Conservation (phyloP, 352 stramenopile species). For the Phytophthora boehmeriae region DNA sequence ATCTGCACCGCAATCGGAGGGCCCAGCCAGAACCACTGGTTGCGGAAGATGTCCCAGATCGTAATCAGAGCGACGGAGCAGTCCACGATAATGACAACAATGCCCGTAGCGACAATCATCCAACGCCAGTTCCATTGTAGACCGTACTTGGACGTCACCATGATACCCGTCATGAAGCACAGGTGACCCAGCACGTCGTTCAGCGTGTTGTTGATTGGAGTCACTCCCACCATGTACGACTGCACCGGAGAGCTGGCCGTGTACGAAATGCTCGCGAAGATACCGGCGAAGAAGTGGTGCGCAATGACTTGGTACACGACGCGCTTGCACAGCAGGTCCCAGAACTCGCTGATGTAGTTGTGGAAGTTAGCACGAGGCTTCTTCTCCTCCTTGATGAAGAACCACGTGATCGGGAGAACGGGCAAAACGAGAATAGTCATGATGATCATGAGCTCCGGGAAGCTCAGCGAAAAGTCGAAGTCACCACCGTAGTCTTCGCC, state of each 20-base stretch:
- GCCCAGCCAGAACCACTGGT: slow-evolving; percentile 51
- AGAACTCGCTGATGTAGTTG: slow-evolving; percentile 48
- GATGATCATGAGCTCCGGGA: slow-evolving; percentile 53
- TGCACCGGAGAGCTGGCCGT: slow-evolving; percentile 39
- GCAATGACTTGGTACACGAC: slow-evolving; percentile 58
- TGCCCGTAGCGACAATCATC: slow-evolving; percentile 37
- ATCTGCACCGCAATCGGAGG: slow-evolving; percentile 43
- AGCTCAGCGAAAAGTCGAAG: slow-evolving; percentile 49
- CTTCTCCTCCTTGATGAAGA: slow-evolving; percentile 48
- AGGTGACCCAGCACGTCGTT: slow-evolving; percentile 39
- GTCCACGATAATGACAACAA: slow-evolving; percentile 41
- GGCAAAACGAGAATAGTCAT: slow-evolving; percentile 34
- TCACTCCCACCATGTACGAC: slow-evolving; percentile 42
- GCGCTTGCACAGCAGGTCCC: slow-evolving; percentile 45
- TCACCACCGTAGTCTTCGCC: slow-evolving; percentile 51
- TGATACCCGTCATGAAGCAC: slow-evolving; percentile 41
- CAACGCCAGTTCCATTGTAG: slow-evolving; percentile 54
- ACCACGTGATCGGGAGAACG: slow-evolving; percentile 41
- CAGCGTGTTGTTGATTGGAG: slow-evolving; percentile 48
- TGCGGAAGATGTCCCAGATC: slow-evolving; percentile 50
- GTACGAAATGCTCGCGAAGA: slow-evolving; percentile 50
- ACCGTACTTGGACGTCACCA: slow-evolving; percentile 44
- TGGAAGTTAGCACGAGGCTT: slow-evolving; percentile 30
- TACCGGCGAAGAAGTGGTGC: slow-evolving; percentile 50
- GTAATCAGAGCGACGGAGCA: slow-evolving; percentile 41